A percentile compares a stretch with the other conserved stretches of the same genome.
These are phyloP conservation scores for Ceratobasidium sp. DNA, from an alignment of 1,284 basidiomycete species.

Conservation along the genomic window DNA sequence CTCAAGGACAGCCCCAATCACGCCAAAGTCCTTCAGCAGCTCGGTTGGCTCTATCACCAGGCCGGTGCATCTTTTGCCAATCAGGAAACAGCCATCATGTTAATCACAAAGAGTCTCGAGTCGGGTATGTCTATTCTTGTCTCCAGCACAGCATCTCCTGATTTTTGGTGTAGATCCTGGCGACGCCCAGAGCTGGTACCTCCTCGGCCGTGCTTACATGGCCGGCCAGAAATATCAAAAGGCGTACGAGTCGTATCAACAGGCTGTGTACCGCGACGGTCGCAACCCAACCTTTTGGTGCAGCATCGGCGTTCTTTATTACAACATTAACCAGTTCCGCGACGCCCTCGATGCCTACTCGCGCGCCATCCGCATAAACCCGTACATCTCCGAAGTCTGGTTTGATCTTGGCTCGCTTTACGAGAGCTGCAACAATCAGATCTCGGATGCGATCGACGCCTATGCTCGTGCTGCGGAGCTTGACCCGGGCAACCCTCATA, in stretches of 20 bases:
- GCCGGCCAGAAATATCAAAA: constrained; percentile 99
- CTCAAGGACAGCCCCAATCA: constrained; percentile 92
- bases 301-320: constrained; percentile 98
- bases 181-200: constrained; percentile 98
- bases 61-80: constrained; percentile 93
- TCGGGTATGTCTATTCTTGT: constrained; percentile 65
- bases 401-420: constrained; percentile 78
- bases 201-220: constrained; percentile 98
- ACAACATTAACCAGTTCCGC: constrained; percentile 99
- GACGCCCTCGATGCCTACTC: constrained; percentile 99
- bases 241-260: constrained; percentile 99
- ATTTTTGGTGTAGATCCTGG: constrained; percentile 41
- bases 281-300: constrained; percentile 99
- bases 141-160: neutral
- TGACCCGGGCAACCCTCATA: constrained; percentile 79
- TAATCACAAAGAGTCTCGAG: constrained; percentile 93
- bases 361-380: constrained; percentile 96
- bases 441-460: constrained; percentile 97
- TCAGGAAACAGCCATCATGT: constrained; percentile 91
- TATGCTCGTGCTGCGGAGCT: constrained; percentile 92
- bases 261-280: constrained; percentile 97
- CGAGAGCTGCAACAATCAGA: constrained; percentile 99
- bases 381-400: constrained; percentile 96
- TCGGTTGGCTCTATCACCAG: constrained; percentile 98
- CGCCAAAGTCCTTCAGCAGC: constrained; percentile 96